These are phyloP conservation scores for Holtermannia corniformis DNA, from an alignment of 768 basidiomycete genomes.

Conservation along the genomic window DNA sequence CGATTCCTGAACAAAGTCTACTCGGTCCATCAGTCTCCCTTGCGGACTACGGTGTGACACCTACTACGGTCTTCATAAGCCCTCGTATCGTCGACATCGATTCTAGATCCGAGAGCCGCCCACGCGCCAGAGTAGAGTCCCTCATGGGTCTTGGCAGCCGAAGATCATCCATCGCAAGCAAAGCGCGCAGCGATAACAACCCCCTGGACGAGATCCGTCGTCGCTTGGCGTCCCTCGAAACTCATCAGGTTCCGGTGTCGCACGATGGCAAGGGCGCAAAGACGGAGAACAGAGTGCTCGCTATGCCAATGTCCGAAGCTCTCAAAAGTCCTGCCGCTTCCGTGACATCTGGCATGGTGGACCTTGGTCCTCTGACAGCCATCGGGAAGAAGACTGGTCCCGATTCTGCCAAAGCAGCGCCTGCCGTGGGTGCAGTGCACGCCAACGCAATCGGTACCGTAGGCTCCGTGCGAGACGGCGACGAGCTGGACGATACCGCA, in stretches of 20 bases:
- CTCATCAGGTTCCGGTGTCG: constrained; percentile 5
- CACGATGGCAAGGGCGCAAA: constrained; percentile 4
- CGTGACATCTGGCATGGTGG: constrained; percentile 49
- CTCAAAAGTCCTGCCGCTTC: constrained; percentile 68
- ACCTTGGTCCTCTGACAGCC: constrained; percentile 40
- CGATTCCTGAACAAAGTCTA: constrained; percentile 9
- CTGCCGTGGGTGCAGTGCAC: constrained; percentile 77
- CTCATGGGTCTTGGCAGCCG: constrained; percentile 14
- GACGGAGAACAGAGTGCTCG: not conserved
- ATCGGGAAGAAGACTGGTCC: constrained; percentile 47
- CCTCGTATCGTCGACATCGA: constrained; percentile 28
- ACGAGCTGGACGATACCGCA: constrained; percentile 75
- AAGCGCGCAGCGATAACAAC: constrained; percentile 22
- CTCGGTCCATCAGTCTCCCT: constrained; percentile 44
- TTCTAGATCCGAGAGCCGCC: constrained; percentile 17
- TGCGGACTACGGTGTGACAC: constrained; percentile 77
- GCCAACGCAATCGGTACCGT: constrained; percentile 72
- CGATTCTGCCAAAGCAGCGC: constrained; percentile 76
- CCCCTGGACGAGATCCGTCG: constrained; percentile 31
- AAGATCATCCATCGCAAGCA: constrained; percentile 33
- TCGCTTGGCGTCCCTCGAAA: constrained; percentile 20
- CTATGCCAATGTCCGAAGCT: constrained; percentile 1
- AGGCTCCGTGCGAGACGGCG: constrained; percentile 53
- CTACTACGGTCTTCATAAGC: constrained; percentile 79
- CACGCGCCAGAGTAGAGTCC: constrained; percentile 6